phyloP scores from a whole-genome alignment of 169 alveolate genomes.

The Cryptosporidium tyzzeri region DNA sequence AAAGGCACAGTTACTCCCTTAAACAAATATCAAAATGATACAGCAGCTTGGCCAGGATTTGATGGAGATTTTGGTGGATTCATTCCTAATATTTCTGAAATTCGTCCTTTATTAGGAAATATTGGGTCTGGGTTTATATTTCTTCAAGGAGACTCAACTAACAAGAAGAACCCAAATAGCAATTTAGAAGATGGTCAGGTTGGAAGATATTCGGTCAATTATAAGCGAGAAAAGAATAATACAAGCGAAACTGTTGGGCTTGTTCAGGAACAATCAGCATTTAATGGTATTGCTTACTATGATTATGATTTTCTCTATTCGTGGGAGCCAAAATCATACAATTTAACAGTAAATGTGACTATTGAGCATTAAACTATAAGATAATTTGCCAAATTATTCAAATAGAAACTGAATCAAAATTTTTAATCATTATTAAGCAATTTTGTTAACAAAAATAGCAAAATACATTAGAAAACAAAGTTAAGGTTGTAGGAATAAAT shows the following conservation, averaged over 20 bases:
- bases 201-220: constrained; percentile 54
- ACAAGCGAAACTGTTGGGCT: constrained; percentile 40
- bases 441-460: background rate
- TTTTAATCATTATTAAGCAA: too few relatives aligned
- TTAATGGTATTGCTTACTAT: background rate
- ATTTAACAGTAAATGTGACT: constrained; percentile 20
- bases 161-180: constrained; percentile 4
- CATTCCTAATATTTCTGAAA: constrained; percentile 50
- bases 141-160: constrained; percentile 56
- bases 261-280: constrained; percentile 21
- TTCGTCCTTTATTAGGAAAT: constrained; percentile 1
- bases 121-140: constrained; percentile 44
- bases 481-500: background rate
- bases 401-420: too few relatives aligned
- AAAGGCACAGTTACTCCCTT: constrained; percentile 35
- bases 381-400: background rate
- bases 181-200: constrained; percentile 51
- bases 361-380: background rate
- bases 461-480: background rate
- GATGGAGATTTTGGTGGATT: constrained; percentile 35
- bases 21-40: constrained; percentile 53
- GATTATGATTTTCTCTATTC: constrained; percentile 67
- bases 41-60: constrained; percentile 59
- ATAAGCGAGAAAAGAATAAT: constrained; percentile 5
- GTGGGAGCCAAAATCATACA: constrained; percentile 53